These are phyloP conservation scores for Fraxinus quadrangulata DNA, from an alignment of 257 asterid species.

Conservation along the genomic window DNA sequence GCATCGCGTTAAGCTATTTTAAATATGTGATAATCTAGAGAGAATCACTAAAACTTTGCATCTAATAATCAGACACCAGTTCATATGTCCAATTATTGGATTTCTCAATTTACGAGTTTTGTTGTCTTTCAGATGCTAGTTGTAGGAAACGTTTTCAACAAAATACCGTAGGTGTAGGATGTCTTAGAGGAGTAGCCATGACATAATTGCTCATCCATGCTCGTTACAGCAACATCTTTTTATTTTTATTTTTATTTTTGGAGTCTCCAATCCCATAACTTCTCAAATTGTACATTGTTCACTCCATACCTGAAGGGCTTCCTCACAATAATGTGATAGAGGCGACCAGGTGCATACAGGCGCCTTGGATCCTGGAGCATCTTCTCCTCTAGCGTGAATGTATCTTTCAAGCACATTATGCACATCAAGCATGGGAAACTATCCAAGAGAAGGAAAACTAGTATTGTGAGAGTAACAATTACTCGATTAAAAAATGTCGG, in stretches of 20 bases:
- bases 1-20: too few species aligned
- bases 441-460: constrained; percentile 24
- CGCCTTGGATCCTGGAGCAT: constrained; percentile 97
- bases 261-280: neutral
- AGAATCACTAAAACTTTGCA: too few species aligned
- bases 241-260: neutral
- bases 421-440: constrained; percentile 97
- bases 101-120: constrained; percentile 8
- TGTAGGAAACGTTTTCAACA: too few species aligned
- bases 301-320: constrained; percentile 82
- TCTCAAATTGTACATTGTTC: constrained; percentile 2
- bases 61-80: too few species aligned
- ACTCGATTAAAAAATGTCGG: neutral
- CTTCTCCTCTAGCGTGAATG: constrained; percentile 88
- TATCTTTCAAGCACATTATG: constrained; percentile 91
- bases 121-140: neutral
- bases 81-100: too few species aligned
- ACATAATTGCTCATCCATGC: too few species aligned
- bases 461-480: constrained; percentile 17
- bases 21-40: too few species aligned
- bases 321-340: constrained; percentile 85
- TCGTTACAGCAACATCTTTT: neutral
- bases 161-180: too few species aligned
- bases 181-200: too few species aligned
- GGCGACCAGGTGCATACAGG: constrained; percentile 97